Percentiles rank a stretch among this genome's conserved stretches.
These are phyloP conservation scores for Agapanthus africanus DNA, from an alignment of 106 monocot species.

Conservation along the genomic window DNA sequence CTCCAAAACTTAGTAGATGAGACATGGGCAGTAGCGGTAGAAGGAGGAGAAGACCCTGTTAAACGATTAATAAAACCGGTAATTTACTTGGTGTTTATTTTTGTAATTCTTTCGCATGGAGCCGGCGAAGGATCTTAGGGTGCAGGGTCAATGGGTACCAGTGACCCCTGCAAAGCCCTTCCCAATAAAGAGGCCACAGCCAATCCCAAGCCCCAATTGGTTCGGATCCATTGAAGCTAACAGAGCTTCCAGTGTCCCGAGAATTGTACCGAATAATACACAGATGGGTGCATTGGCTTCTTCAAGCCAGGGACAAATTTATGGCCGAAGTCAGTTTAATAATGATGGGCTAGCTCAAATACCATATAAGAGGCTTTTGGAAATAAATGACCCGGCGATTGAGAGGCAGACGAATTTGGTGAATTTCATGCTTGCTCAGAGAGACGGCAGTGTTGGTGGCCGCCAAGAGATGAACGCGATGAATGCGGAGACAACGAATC, in stretches of 20 bases:
- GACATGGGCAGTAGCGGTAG: neutral
- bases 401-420: neutral
- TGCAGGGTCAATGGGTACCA: constrained; percentile 6
- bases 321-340: too few relatives aligned
- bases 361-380: neutral
- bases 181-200: neutral
- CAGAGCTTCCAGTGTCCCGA: neutral
- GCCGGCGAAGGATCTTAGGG: constrained; percentile 12
- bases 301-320: neutral
- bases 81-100: neutral
- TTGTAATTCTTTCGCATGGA: constrained; percentile 6
- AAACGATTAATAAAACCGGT: too few relatives aligned
- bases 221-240: neutral
- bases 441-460: neutral
- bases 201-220: neutral
- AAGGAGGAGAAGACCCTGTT: neutral
- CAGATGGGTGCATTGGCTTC: neutral
- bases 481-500: neutral
- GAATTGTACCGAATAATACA: neutral
- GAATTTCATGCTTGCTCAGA: neutral
- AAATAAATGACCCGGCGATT: neutral
- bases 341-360: neutral
- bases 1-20: neutral
- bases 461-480: neutral
- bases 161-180: constrained; percentile 11